Percentiles rank a stretch among this genome's conserved stretches.
These are phyloP conservation scores for Ramalina peruviana DNA, from an alignment of 495 filamentous ascomycete species.

Conservation along the genomic window DNA sequence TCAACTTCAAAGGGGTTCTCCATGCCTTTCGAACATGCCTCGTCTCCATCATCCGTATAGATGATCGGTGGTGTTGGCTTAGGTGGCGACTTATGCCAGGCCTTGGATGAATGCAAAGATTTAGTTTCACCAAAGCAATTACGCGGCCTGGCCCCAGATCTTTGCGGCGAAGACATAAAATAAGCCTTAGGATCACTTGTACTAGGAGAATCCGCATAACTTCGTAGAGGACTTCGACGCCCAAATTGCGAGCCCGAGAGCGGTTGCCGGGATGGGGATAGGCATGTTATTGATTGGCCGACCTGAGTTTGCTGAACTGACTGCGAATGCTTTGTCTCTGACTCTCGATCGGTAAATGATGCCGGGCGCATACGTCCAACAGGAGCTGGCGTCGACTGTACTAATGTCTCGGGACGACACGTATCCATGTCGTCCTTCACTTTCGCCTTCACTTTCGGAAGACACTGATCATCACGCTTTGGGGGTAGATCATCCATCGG, in stretches of 20 bases:
- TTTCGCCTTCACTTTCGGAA: neutral
- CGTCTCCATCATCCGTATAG: constrained; percentile 6
- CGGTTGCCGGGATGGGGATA: neutral
- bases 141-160: constrained; percentile 6
- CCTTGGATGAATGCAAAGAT: too few relatives aligned
- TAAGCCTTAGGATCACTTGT: constrained; percentile 12
- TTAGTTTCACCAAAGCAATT: neutral
- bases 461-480: neutral
- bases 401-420: constrained; percentile 8
- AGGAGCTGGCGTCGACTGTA: constrained; percentile 13
- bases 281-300: neutral
- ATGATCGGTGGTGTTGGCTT: too few relatives aligned
- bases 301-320: constrained; percentile 18
- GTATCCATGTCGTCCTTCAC: neutral
- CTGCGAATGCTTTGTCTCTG: constrained; percentile 7
- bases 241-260: neutral
- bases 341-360: neutral
- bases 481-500: neutral
- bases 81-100: too few relatives aligned
- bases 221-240: constrained; percentile 6
- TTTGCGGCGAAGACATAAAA: constrained; percentile 12
- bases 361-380: neutral
- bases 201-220: constrained; percentile 9
- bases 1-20: too few relatives aligned
- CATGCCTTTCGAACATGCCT: neutral